phyloP scores from a whole-genome alignment of 164 flowering plant species.

The Stephania cephalantha region DNA sequence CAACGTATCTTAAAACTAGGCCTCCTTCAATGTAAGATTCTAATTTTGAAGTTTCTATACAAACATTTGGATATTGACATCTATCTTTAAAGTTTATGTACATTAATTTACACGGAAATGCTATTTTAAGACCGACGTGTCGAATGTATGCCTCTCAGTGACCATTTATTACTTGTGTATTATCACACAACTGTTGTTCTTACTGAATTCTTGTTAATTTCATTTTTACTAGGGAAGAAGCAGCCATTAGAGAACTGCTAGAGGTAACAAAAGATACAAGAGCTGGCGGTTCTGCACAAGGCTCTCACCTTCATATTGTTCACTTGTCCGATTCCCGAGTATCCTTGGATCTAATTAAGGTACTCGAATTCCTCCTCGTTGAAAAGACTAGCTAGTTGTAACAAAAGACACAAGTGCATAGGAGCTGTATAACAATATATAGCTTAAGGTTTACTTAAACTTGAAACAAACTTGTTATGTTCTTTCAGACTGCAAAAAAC shows the following conservation, averaged over 20 bases:
- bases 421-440: no score
- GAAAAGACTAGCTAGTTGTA: no score
- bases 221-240: conserved; percentile 69
- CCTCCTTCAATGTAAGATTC: conserved; percentile 69
- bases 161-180: neutral
- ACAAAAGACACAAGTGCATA: no score
- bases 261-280: conserved; percentile 59
- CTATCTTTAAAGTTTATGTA: no score
- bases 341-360: conserved; percentile 81
- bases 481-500: conserved; percentile 59
- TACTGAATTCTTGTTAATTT: neutral
- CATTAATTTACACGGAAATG: no score
- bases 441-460: neutral
- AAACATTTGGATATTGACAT: no score
- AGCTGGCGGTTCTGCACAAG: conserved; percentile 66
- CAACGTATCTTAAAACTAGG: conserved; percentile 78
- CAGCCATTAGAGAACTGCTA: conserved; percentile 73
- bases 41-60: neutral
- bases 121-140: no score
- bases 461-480: neutral
- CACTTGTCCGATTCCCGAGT: conserved; percentile 84
- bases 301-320: conserved; percentile 96
- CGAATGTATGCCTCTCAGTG: neutral
- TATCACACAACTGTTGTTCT: neutral
- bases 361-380: conserved; percentile 11